Percentiles rank a stretch among this genome's conserved stretches.
These are phyloP conservation scores for Cutaneotrichosporon mucoides DNA, from an alignment of 1,284 basidiomycete genomes.

Conservation along the genomic window DNA sequence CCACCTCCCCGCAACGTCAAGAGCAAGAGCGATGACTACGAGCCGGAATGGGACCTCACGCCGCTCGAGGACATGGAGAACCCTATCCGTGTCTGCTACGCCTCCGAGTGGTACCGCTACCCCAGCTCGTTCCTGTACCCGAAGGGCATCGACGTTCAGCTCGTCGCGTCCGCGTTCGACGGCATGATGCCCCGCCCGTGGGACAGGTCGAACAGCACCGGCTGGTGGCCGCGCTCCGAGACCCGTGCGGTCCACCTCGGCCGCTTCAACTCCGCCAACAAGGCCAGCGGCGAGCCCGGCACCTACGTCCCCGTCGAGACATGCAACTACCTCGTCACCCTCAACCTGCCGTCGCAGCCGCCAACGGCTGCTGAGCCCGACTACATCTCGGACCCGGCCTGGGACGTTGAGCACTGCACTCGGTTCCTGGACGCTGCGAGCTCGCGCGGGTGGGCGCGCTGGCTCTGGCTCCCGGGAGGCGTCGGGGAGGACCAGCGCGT, in stretches of 20 bases:
- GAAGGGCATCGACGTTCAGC: constrained; percentile 72
- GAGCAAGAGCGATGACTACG: constrained; percentile 4
- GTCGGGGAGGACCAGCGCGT: constrained; percentile 45
- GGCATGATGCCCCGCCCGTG: constrained; percentile 73
- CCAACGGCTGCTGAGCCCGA: constrained; percentile 67
- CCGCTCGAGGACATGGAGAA: constrained; percentile 63
- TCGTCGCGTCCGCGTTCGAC: constrained; percentile 82
- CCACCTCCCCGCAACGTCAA: constrained; percentile 16
- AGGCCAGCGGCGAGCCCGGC: constrained; percentile 60
- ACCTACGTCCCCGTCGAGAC: constrained; percentile 71
- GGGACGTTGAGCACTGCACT: constrained; percentile 70
- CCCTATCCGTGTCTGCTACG: constrained; percentile 72
- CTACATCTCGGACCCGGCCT: constrained; percentile 55
- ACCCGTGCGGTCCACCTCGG: constrained; percentile 59
- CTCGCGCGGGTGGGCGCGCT: constrained; percentile 65
- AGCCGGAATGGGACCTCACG: constrained; percentile 63
- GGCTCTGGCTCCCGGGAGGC: constrained; percentile 69
- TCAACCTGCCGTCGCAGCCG: constrained; percentile 70
- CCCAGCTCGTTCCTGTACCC: constrained; percentile 87
- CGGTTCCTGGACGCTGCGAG: constrained; percentile 76
- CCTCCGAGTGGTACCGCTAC: constrained; percentile 95
- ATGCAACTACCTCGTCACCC: constrained; percentile 84
- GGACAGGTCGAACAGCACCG: constrained; percentile 29
- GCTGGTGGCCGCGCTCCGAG: constrained; percentile 61
- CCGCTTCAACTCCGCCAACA: constrained; percentile 84